Evolutionary conservation across 805 yeast genomes (phyloP), one percentile per base, ranked within the genome.

Genomic region (Wickerhamomyces mucosus): DNA sequence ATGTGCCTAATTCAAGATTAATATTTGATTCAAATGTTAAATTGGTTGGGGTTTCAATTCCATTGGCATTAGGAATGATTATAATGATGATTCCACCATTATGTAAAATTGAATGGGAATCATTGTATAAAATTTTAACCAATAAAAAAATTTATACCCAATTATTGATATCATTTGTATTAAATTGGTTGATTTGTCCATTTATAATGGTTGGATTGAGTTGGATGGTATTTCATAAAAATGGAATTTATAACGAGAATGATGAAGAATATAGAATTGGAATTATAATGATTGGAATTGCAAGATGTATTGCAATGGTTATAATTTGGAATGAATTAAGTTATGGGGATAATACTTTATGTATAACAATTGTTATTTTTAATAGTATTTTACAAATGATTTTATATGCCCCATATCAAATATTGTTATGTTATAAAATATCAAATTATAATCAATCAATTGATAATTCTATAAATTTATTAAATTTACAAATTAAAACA

Each of bases 241-340:
- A n/a, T n/a, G n/a, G n/a, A n/a, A n/a, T n/a, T n/a, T n/a, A n/a
- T n/a, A n/a, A n/a, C n/a, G n/a, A n/a, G n/a, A 67, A 71, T 34
- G 43, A 59, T 30, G 52, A 52, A 7, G 78, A 69, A 33, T 67
- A 66, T 34, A 52, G 78, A 26, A 55, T 51, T 25, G 78, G 78
- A 2, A 58, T 73, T n/a, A 69, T 73, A 19, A 63, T 73, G 67
- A 68, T 73, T 28, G 79, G 79, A 1, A 35, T 69, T 21, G 78
- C 76, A 6, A 51, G 78, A 36, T 72, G 79, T 45, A 71, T 72
- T 39, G 79, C 78, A 15, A 72, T 73, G 78, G 79, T 72, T 1
- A 50, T 73, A 31, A 47, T 72, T 18, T 72, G 78, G 79, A 72
- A 67, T 43, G 63, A 67, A 19, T 53, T 73, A 13, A 72, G 77